Conservation (phyloP, 1,284 basidiomycete genomes). For the Marasmius tenuissimus region DNA sequence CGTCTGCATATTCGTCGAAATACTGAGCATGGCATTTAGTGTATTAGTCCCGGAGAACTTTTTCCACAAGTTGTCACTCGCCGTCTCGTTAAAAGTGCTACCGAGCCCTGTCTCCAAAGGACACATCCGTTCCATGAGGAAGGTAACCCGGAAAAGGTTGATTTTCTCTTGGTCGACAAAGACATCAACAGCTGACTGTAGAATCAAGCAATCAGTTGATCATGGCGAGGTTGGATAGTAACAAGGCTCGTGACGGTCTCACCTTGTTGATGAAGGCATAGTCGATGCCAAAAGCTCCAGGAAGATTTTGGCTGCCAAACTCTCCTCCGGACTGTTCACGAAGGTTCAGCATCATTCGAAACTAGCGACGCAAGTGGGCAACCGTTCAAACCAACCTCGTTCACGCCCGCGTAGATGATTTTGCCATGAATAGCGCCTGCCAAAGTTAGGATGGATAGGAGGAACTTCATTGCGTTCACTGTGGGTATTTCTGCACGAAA, state of each 20-base stretch:
- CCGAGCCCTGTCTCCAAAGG: conserved; percentile 42
- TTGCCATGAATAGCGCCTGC: conserved; percentile 14
- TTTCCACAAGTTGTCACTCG: conserved; percentile 15
- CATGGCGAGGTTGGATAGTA: not conserved
- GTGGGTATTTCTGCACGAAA: too few relatives aligned
- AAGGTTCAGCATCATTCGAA: not conserved
- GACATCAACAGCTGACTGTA: conserved; percentile 42
- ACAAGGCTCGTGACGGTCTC: not conserved
- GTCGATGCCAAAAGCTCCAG: conserved; percentile 43
- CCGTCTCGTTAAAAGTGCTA: conserved; percentile 44
- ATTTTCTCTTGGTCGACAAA: conserved; percentile 48
- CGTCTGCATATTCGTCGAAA: conserved; percentile 41
- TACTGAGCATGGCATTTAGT: conserved; percentile 27
- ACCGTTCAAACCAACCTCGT: conserved; percentile 25
- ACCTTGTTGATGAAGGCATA: conserved; percentile 50
- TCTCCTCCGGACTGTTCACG: conserved; percentile 37
- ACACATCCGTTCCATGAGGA: conserved; percentile 49
- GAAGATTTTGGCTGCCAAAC: conserved; percentile 39
- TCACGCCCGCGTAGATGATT: conserved; percentile 36
- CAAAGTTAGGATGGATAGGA: not conserved
- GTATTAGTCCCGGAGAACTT: not conserved
- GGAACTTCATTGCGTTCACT: not conserved
- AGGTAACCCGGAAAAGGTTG: conserved; percentile 49
- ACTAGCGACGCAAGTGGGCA: not conserved
- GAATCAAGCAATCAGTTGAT: not conserved